phyloP scores from a whole-genome alignment of 2,329 filamentous ascomycete species.

The Colletotrichum lentis region DNA sequence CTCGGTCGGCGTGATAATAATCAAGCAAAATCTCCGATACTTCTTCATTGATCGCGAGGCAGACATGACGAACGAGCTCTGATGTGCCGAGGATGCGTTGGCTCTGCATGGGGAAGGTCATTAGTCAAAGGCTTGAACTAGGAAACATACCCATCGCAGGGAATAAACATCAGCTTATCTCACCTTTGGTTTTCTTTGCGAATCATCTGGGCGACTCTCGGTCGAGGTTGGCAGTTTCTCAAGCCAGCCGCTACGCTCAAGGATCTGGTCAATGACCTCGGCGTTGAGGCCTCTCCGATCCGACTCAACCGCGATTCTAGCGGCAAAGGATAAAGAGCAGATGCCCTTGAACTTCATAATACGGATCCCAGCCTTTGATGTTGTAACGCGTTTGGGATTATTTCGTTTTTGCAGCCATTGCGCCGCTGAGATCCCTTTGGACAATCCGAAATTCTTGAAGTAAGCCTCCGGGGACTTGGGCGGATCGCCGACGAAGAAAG shows the following conservation, averaged over 20 bases:
- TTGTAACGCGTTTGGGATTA: conserved; percentile 16
- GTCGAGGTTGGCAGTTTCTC: neutral
- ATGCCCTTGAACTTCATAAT: conserved; percentile 36
- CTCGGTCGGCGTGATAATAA: conserved; percentile 9
- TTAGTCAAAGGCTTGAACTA: neutral
- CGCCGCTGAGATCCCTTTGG: conserved; percentile 37
- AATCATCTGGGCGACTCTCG: neutral
- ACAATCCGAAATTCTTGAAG: conserved; percentile 41
- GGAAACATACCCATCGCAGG: too few relatives aligned
- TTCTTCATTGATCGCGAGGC: conserved; percentile 11
- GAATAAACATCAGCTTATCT: neutral
- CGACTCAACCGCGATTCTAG: neutral
- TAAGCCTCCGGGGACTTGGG: conserved; percentile 39
- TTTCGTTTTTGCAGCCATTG: conserved; percentile 39
- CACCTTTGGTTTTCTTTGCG: neutral
- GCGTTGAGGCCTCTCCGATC: conserved; percentile 11
- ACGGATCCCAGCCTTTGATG: conserved; percentile 29
- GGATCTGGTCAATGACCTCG: conserved; percentile 16
- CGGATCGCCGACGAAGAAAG: conserved; percentile 40
- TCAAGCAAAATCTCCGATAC: conserved; percentile 7
- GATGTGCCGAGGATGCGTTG: neutral
- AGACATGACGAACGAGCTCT: conserved; percentile 8
- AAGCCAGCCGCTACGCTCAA: conserved; percentile 6
- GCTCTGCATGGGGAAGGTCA: too few relatives aligned
- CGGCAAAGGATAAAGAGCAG: neutral